Evolutionary conservation across 768 basidiomycete genomes (phyloP), one percentile per base, ranked within the genome.

Genomic region (Mycena maculata): DNA sequence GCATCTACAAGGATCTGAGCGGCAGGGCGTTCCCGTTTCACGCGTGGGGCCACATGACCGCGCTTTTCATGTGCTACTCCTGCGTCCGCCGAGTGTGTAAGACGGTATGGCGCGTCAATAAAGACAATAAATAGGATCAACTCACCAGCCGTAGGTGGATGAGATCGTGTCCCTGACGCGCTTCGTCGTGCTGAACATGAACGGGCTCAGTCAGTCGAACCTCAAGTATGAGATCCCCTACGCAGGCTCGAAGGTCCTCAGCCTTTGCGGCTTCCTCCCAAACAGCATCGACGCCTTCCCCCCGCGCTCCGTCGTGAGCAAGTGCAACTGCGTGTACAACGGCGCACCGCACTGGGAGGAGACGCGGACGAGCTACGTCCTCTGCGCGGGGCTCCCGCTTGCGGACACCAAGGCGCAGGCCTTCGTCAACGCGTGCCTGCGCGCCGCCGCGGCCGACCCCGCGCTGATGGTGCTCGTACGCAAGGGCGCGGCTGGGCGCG

Each of bases 41-140:
- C 39, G 79, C 76, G 9, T 80, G 79, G 79, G 77, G 78, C 9
- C 79, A 80, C 39, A 70, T 79, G 69, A 74, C 70, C 45, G 75
- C 74, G 31, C 57, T 79, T 31, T 69, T 72, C 38, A 55, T 47
- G 18, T 79, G 79, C 54, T 80, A 79, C 52, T 71, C 73, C 4
- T 80, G 79, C 45, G 73, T 80, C 60, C 77, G 78, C 39, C 63
- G 58, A 16, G 70, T 68, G n/a, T 80, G 78, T 56, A 70, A 71
- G 60, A 76, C 78, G 63, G 78, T 77, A 70, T 48, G 41, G 49
- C 33, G 33, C 33, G 33, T 15, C 25, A 25, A 22, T 42, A 36
- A 11, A 28, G 11, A 42, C 18, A 6, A 12, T 12, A 20, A 36
- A 31, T 22, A 6, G 8, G 18, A 48, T 3, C 9, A 30, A 33